Evolutionary conservation across 1,284 basidiomycete genomes (phyloP).

Genomic region (Cutaneotrichosporon dermatis): DNA sequence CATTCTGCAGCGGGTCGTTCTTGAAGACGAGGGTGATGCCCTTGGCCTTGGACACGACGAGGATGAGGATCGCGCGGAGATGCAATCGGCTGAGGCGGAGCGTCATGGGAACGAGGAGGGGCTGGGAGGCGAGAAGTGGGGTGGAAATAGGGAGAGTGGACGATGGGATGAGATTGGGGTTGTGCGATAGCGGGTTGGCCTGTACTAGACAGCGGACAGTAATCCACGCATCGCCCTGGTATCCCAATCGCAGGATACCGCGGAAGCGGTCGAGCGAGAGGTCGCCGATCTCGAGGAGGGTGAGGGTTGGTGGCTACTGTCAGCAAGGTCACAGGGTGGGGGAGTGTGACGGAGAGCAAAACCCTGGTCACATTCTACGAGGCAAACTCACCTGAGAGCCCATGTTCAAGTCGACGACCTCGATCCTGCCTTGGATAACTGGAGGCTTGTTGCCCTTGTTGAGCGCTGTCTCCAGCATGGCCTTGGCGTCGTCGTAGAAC

Average conservation of each 20-base stretch:
- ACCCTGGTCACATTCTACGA: too few relatives aligned
- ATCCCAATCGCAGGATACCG: constrained; percentile 93
- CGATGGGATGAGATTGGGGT: constrained; percentile 78
- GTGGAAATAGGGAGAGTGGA: constrained; percentile 68
- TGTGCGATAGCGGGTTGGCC: constrained; percentile 52
- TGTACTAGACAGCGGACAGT: constrained; percentile 95
- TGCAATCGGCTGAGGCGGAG: constrained; percentile 92
- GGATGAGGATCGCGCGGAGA: constrained; percentile 91
- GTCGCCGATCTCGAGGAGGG: constrained; percentile 97
- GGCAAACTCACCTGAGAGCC: constrained; percentile 71
- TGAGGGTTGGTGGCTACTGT: constrained; percentile 84
- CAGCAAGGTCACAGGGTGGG: neutral
- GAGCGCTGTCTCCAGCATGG: constrained; percentile 88
- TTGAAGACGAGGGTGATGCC: constrained; percentile 99
- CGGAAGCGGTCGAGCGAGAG: constrained; percentile 92
- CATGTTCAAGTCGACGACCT: constrained; percentile 97
- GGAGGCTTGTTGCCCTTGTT: constrained; percentile 98
- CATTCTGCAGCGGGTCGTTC: constrained; percentile 96
- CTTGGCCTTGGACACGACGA: constrained; percentile 93
- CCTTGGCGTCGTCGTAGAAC: constrained; percentile 88
- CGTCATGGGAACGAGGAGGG: constrained; percentile 95
- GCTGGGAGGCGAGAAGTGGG: constrained; percentile 84
- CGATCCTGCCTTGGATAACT: constrained; percentile 94
- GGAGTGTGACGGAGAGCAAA: too few relatives aligned
- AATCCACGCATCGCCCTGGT: constrained; percentile 92